phyloP scores from a whole-genome alignment of 1,284 basidiomycete species.

The Sparassis latifolia region DNA sequence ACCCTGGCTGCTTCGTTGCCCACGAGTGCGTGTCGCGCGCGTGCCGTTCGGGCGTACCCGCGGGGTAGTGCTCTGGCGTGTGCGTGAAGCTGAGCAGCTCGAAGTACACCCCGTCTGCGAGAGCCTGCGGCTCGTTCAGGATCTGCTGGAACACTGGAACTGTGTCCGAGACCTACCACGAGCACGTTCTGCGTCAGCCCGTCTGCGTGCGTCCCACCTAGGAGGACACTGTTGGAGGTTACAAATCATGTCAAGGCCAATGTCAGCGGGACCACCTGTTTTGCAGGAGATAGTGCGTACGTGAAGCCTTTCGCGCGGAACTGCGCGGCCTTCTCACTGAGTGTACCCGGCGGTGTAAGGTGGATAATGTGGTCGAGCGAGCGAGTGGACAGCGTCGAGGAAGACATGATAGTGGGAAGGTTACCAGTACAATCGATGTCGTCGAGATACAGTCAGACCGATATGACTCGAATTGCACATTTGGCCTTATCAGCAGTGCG shows the following conservation, averaged over 20 bases:
- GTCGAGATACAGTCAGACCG: no score
- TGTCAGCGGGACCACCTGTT: background rate
- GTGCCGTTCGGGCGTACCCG: conserved; percentile 35
- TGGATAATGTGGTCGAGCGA: conserved; percentile 64
- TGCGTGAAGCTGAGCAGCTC: conserved; percentile 63
- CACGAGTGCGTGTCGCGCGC: conserved; percentile 42
- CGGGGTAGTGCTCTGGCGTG: conserved; percentile 43
- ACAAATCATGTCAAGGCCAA: background rate
- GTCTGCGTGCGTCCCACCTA: conserved; percentile 56
- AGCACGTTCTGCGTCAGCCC: conserved; percentile 61
- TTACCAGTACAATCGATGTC: no score
- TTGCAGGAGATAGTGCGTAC: conserved; percentile 28
- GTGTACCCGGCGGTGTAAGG: conserved; percentile 53
- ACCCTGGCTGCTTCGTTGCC: conserved; percentile 48
- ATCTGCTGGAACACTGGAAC: background rate
- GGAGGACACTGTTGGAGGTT: conserved; percentile 39
- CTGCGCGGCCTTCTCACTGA: conserved; percentile 42
- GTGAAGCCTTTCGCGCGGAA: conserved; percentile 61
- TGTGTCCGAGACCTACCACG: conserved; percentile 34
- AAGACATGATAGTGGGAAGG: background rate
- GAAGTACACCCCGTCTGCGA: conserved; percentile 56
- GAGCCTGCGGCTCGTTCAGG: conserved; percentile 32
- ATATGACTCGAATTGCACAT: no score
- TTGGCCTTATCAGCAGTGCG: no score
- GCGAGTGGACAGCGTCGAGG: conserved; percentile 28